These are phyloP conservation scores for Guyanaporus albipodus DNA, from an alignment of 768 basidiomycete species.

Conservation along the genomic window DNA sequence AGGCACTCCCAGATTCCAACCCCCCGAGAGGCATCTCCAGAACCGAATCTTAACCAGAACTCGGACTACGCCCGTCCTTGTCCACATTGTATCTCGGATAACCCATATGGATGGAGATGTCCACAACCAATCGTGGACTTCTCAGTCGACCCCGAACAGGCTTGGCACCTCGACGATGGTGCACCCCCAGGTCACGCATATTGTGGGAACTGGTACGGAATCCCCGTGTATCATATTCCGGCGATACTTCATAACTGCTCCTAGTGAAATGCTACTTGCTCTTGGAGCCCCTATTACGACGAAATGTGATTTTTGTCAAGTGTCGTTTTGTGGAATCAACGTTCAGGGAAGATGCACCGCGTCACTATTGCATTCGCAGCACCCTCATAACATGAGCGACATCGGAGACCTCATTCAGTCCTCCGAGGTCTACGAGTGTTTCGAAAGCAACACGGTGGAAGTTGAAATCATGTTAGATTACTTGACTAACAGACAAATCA, in stretches of 20 bases:
- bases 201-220: conserved; percentile 74
- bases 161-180: conserved; percentile 77
- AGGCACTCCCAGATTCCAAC: conserved; percentile 56
- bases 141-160: conserved; percentile 58
- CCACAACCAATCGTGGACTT: conserved; percentile 79
- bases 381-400: conserved; percentile 65
- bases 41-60: conserved; percentile 63
- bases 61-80: conserved; percentile 72
- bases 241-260: neutral
- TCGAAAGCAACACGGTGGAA: conserved; percentile 72
- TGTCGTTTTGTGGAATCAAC: conserved; percentile 78
- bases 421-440: conserved; percentile 72
- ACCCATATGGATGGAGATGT: conserved; percentile 76
- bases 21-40: conserved; percentile 72
- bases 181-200: conserved; percentile 73
- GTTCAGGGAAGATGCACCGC: conserved; percentile 73
- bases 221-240: neutral
- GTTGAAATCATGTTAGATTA: conserved; percentile 86
- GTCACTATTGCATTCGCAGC: conserved; percentile 49
- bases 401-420: conserved; percentile 76
- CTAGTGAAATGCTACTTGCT: conserved; percentile 72
- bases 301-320: conserved; percentile 79
- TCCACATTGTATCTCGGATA: conserved; percentile 68
- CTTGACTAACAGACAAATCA: conserved; percentile 54
- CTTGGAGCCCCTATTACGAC: conserved; percentile 71